These are phyloP conservation scores for Wallacemonas sp. DNA, from an alignment of 208 protist genomes.

Conservation along the genomic window DNA sequence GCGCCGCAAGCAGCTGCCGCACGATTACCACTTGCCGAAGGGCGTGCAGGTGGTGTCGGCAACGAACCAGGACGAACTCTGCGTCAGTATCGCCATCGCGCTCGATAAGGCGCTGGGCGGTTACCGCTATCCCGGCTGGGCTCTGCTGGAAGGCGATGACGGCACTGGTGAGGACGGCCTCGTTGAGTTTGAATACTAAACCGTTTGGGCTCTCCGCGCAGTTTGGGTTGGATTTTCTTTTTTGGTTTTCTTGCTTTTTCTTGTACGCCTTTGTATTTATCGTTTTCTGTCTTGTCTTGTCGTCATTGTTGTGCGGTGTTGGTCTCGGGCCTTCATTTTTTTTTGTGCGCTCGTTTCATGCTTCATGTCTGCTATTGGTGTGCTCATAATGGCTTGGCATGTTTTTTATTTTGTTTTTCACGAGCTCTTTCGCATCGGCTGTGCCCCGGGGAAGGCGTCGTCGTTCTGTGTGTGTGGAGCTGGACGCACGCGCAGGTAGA, in stretches of 20 bases:
- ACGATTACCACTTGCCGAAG: constrained; percentile 73
- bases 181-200: constrained; percentile 1
- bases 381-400: too few relatives aligned
- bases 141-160: constrained; percentile 46
- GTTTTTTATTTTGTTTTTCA: too few relatives aligned
- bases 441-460: too few relatives aligned
- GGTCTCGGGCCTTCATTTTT: too few relatives aligned
- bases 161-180: constrained; percentile 8
- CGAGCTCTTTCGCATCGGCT: too few relatives aligned
- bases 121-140: constrained; percentile 84
- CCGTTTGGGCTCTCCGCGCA: too few relatives aligned
- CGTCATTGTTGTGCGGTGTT: not conserved
- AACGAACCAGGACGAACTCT: constrained; percentile 65
- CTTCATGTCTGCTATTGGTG: too few relatives aligned
- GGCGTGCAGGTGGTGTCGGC: constrained; percentile 79
- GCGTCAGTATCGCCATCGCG: constrained; percentile 58
- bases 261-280: not conserved
- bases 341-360: too few relatives aligned
- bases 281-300: not conserved
- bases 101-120: constrained; percentile 63
- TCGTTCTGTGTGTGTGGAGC: too few relatives aligned
- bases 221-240: not conserved
- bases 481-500: too few relatives aligned
- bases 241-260: not conserved
- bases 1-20: constrained; percentile 21